A percentile compares a stretch with the other conserved stretches of the same genome.
phyloP scores from a whole-genome alignment of 768 basidiomycete species.

The Mycena latifolia region DNA sequence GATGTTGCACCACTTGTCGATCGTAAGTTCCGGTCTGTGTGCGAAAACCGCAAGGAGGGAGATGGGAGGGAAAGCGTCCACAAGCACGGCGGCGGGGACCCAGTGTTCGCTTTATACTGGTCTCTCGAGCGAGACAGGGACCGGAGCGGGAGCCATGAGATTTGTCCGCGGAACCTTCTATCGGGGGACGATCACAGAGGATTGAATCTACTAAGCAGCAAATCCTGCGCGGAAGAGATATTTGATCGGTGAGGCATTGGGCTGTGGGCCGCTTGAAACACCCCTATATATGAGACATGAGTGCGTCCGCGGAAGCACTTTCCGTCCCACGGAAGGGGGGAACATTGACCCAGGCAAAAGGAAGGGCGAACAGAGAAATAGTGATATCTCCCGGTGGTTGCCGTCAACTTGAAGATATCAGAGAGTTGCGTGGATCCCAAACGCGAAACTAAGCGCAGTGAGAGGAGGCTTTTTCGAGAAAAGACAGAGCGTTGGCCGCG shows the following conservation, averaged over 20 bases:
- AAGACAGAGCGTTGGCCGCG: not conserved
- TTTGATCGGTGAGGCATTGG: slow-evolving; percentile 13
- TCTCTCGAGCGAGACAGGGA: slow-evolving; percentile 27
- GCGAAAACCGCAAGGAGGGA: slow-evolving; percentile 33
- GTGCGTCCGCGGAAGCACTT: no score
- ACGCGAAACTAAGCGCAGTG: no score
- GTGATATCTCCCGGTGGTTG: not conserved
- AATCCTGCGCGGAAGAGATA: slow-evolving; percentile 16
- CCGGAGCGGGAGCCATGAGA: slow-evolving; percentile 1
- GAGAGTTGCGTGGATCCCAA: no score
- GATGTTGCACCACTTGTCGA: slow-evolving; percentile 33
- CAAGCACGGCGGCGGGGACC: slow-evolving; percentile 3
- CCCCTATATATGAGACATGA: slow-evolving; percentile 5
- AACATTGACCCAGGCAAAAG: slow-evolving; percentile 1
- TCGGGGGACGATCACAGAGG: not conserved
- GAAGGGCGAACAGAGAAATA: no score
- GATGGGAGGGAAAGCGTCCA: slow-evolving; percentile 17
- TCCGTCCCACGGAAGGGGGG: not conserved
- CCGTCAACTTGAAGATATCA: not conserved
- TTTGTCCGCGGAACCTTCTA: slow-evolving; percentile 12
- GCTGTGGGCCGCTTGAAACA: slow-evolving; percentile 33
- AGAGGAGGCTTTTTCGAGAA: no score
- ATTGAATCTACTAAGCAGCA: slow-evolving; percentile 11
- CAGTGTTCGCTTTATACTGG: slow-evolving; percentile 10
- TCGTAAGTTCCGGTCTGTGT: slow-evolving; percentile 27